Base-by-base conservation (phyloP, 805 yeast genomes). In the Saccharomyces jurei region DNA sequence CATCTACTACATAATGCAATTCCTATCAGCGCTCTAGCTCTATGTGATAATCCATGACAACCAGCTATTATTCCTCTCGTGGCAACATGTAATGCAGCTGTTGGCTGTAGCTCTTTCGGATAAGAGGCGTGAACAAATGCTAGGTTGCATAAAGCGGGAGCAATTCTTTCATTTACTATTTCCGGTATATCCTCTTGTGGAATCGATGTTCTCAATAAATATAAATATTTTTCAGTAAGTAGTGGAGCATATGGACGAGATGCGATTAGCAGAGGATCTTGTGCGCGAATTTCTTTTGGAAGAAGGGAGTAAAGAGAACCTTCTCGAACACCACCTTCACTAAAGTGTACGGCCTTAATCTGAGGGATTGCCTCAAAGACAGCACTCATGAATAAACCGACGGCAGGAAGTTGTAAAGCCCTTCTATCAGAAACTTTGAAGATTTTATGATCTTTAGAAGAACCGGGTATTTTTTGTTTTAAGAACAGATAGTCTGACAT, bases 301-400 rank as follows among this genome's bases (percentile, higher is more conserved):
- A 86, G 71, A 62, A 78, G 77, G 6, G 86, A 81, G 64, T 81
- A 86, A 41, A 87, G 63, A 1, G 83, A 82, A 56, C 92, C 92
- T 70, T 86, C 92, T 60, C 92, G 75, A 25, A 86, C 84, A 55
- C 90, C 90, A 58, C 89, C 90, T 66, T 86, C 89, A 54, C 84
- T 78, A 66, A 86, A 86, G 60, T 84, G 81, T 28, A 86, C 77
- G 2, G 84, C 78, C 60, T 80, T 80, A 46, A 85, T 74, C 36
- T 72, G 73, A 17, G 89, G 89, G 36, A 84, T 68, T 0, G 83
- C 77, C 56, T 81, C 83, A 61, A 82, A 77, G 0, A 85, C 82
- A 0, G 87, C 87, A 32, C 82, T 76, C 56, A 84, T 72, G 14
- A 86, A 66, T 17, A 84, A 63, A 1, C 87, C 84, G 44, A 84